Conservation (phyloP, 192 early-diverging fungal species). For the Chytriomyces sp. region DNA sequence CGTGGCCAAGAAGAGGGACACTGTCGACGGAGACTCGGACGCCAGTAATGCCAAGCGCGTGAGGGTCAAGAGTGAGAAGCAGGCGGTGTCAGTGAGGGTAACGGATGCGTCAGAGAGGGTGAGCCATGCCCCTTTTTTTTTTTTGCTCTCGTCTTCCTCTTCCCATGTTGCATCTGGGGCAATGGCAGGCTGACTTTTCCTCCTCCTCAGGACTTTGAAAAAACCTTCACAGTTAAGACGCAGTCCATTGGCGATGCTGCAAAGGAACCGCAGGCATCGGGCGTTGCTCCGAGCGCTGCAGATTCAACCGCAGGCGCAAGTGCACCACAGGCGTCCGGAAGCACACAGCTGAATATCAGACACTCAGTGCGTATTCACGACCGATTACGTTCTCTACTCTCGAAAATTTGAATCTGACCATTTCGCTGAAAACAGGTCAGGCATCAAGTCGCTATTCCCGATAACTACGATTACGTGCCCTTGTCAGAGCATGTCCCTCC, state of each 20-base stretch:
- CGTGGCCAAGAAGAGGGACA: not conserved
- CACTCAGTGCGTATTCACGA: conserved; percentile 36
- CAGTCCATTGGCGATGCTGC: conserved; percentile 37
- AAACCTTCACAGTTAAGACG: conserved; percentile 32
- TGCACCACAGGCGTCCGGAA: not conserved
- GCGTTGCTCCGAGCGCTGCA: not conserved
- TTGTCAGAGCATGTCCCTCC: conserved; percentile 84
- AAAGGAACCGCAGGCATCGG: not conserved
- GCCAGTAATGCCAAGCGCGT: not conserved
- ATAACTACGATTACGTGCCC: conserved; percentile 83
- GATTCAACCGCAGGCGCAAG: not conserved
- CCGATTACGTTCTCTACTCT: not conserved
- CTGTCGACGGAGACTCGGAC: not conserved
- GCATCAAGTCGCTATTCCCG: conserved; percentile 94
- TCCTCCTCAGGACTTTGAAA: conserved; percentile 22
- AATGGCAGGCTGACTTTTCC: too few relatives aligned
- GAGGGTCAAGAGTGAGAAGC: not conserved
- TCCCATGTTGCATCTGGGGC: too few relatives aligned
- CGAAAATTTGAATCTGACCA: too few relatives aligned
- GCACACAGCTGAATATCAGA: conserved; percentile 33
- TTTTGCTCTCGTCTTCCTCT: too few relatives aligned
- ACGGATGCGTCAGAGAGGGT: too few relatives aligned
- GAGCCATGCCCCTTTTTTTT: too few relatives aligned
- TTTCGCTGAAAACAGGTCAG: conserved; percentile 65
- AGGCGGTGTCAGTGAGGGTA: too few relatives aligned